These are phyloP conservation scores for Beauveria caledonica DNA, from an alignment of 2,329 filamentous ascomycete species.

Conservation along the genomic window DNA sequence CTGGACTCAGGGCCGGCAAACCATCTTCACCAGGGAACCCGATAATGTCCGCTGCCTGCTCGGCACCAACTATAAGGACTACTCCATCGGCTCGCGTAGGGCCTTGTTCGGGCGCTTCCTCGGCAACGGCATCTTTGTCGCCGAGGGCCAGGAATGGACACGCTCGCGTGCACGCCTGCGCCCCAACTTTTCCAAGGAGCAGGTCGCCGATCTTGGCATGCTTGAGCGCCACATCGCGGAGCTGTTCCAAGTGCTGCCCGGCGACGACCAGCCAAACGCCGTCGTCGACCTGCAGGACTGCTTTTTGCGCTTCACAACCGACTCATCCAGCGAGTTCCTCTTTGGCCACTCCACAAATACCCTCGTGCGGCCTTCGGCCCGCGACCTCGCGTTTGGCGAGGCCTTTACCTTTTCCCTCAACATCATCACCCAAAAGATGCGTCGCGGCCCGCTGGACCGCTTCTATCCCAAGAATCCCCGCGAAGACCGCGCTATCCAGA, in stretches of 20 bases:
- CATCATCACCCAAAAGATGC: not conserved
- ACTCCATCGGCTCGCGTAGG: conserved; percentile 4
- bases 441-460: not conserved
- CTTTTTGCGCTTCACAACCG: conserved; percentile 40
- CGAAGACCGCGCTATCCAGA: not conserved
- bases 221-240: conserved; percentile 17
- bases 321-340: conserved; percentile 46
- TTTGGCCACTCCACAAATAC: conserved; percentile 27
- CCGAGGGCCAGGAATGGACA: conserved; percentile 25
- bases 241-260: conserved; percentile 25
- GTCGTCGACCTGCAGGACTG: conserved; percentile 36
- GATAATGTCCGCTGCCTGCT: conserved; percentile 14
- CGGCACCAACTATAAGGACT: conserved; percentile 14
- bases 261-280: not conserved
- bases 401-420: not conserved
- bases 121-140: conserved; percentile 32
- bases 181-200: conserved; percentile 18
- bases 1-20: not conserved
- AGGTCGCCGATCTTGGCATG: conserved; percentile 17
- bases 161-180: conserved; percentile 27
- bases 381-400: not conserved
- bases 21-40: conserved; percentile 14
- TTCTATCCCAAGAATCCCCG: not conserved
- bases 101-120: conserved; percentile 20
- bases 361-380: conserved; percentile 13